Conservation (phyloP, 1,139 yeast species). For the Sugiyamaella xylanicola region DNA sequence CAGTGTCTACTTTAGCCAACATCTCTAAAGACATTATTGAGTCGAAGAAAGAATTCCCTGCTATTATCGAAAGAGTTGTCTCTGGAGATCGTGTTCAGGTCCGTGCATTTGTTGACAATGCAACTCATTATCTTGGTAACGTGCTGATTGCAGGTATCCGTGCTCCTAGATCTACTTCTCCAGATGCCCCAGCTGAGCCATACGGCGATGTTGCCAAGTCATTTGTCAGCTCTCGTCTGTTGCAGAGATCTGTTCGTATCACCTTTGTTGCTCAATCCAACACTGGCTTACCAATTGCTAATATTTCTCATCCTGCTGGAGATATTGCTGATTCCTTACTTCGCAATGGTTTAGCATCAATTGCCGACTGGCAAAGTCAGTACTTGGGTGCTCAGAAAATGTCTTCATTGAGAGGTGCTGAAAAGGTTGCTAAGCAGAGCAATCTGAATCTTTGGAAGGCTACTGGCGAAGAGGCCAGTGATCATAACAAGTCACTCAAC, state of each 20-base stretch:
- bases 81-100: slow-evolving; percentile 74
- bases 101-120: slow-evolving; percentile 52
- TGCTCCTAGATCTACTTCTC: slow-evolving; percentile 65
- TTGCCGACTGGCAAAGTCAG: slow-evolving; percentile 83
- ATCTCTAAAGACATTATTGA: slow-evolving; percentile 41
- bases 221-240: slow-evolving; percentile 66
- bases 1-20: slow-evolving; percentile 41
- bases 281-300: slow-evolving; percentile 61
- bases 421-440: slow-evolving; percentile 62
- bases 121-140: slow-evolving; percentile 54
- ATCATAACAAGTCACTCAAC: slow-evolving; percentile 31
- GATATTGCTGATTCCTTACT: slow-evolving; percentile 71
- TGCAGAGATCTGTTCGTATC: slow-evolving; percentile 64
- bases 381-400: slow-evolving; percentile 66
- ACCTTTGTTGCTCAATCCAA: slow-evolving; percentile 55
- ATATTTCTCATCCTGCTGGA: slow-evolving; percentile 67
- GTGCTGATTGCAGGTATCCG: slow-evolving; percentile 73
- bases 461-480: slow-evolving; percentile 30
- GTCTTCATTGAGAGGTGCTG: slow-evolving; percentile 65
- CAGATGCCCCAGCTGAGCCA: slow-evolving; percentile 44
- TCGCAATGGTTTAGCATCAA: slow-evolving; percentile 69
- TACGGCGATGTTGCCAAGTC: slow-evolving; percentile 67
- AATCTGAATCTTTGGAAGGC: slow-evolving; percentile 66
- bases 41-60: slow-evolving; percentile 47
- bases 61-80: slow-evolving; percentile 73